Evolutionary conservation across 1,284 basidiomycete species (phyloP), one percentile per base, ranked within the genome.

Genomic region (Leccinum holopus): DNA sequence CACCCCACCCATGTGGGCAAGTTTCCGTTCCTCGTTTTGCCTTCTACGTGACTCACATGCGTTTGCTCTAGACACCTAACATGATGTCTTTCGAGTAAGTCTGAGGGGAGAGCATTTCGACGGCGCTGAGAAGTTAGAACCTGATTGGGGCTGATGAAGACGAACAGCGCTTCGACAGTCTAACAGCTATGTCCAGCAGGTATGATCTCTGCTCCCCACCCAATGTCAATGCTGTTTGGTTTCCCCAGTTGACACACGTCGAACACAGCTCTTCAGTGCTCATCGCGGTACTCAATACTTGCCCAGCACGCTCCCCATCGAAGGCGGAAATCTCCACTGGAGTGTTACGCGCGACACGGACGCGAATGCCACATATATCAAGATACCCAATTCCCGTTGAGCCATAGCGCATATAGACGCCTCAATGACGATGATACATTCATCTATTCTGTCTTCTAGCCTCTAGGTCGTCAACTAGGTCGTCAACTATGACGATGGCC

Each of bases 101-200:
- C 3, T 73, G 28, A 53, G 6, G 47, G 3, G 14, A 30, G 21
- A 12, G 5, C 7, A 21, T 53, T 10, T 32, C 0, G 25, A 11
- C 28, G 3, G 16, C 16, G 18, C 21, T 52, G 25, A 33, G 28
- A 30, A 30, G n/a, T n/a, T n/a, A n/a, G n/a, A 18, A 18, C 51
- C 10, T 53, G 28, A 30, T 30, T 53, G 28, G 4, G 21, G 18
- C 11, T 55, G 16, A 28, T 53, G 66, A 69, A 57, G 62, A 60
- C 4, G 16, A 33, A 47, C 55, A 87, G 87, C 66, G 79, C 87
- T 21, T 81, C 78, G 5, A 73, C 72, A 0, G 83, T 88, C 5
- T 82, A 83, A 84, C 77, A n/a, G n/a, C n/a, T 86, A 86, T 65
- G 82, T 83, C 1, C 88, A 91, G 69, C 82, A 87, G 77, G 86